Evolutionary conservation across 2,329 filamentous ascomycete species (phyloP).

Genomic region (Daldinia sp.): DNA sequence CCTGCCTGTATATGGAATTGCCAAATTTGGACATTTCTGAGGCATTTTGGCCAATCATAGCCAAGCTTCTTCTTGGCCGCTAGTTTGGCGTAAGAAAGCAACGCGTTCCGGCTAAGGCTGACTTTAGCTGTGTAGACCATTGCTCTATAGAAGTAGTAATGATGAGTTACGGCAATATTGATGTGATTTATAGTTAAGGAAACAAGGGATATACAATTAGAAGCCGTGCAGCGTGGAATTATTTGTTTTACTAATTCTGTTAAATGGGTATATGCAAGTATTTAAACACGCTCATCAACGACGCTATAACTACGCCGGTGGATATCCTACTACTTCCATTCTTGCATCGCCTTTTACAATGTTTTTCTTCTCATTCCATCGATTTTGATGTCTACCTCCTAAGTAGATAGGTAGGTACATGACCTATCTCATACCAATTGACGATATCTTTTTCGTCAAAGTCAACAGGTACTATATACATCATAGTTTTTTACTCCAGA

Average conservation of each 20-base stretch:
- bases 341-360: neutral
- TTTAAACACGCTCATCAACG: neutral
- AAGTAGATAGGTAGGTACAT: neutral
- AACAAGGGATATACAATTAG: neutral
- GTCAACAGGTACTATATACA: neutral
- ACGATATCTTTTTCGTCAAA: neutral
- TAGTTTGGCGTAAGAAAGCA: neutral
- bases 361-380: neutral
- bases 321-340: neutral
- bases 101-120: neutral
- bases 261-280: neutral
- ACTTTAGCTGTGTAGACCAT: neutral
- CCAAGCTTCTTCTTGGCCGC: constrained; percentile 18
- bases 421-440: neutral
- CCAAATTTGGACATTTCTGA: constrained; percentile 30
- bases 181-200: neutral
- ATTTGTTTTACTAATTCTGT: no score
- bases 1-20: constrained; percentile 21
- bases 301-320: neutral
- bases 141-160: neutral
- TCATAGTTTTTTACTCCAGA: neutral
- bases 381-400: neutral
- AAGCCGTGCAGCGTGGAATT: neutral
- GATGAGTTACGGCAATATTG: no score
- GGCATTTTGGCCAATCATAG: constrained; percentile 32